Base-by-base conservation (phyloP, 2,329 filamentous ascomycete genomes). In the Phialophora macrospora region DNA sequence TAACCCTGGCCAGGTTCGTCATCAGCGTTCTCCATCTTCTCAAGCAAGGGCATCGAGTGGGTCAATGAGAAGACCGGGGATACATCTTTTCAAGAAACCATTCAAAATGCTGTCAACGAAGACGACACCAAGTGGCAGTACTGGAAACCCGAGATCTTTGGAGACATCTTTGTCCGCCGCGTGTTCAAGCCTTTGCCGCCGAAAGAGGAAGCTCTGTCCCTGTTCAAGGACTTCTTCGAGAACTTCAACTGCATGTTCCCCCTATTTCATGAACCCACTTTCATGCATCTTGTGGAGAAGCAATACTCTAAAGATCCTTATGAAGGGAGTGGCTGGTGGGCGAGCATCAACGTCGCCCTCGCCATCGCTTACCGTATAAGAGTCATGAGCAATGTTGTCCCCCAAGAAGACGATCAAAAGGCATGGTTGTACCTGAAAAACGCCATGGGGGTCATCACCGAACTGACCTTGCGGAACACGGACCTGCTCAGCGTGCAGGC, bases 241-340 rank as follows among this genome's bases (percentile, higher is more conserved):
- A 97, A 97, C 79, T 98, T 99, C 84, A 99, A 99, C 81, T 95
- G 92, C 86, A 94, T 98, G 86, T 97, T 98, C 75, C 95, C 95
- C 5, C 83, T 99, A 3, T 99, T 97, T 74, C 95, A 99, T 77
- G 93, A 97, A 77, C 93, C 94, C 0, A 98, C 95, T 0, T 99
- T 99, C 75, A 98, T 98, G 92, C 93, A 97, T 75, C 83, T 98
- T 4, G 93, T 97, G 34, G 93, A 98, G 74, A 88, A 90, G 72
- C 94, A 98, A 76, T 99, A 98, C 78, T 96, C 93, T 0, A 82
- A 88, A 57, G 91, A 98, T 71, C 94, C 94, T 0, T 98, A 97
- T 71, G 89, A 96, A 75, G 93, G 94, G 30, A 96, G 93, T 5
- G 95, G 95, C 2, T 99, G 95, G 95, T 99, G 95, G 94, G 95